Evolutionary conservation across 1,139 yeast genomes (phyloP), one percentile per base, ranked within the genome.

Genomic region (Debaryomyces subglobosus): DNA sequence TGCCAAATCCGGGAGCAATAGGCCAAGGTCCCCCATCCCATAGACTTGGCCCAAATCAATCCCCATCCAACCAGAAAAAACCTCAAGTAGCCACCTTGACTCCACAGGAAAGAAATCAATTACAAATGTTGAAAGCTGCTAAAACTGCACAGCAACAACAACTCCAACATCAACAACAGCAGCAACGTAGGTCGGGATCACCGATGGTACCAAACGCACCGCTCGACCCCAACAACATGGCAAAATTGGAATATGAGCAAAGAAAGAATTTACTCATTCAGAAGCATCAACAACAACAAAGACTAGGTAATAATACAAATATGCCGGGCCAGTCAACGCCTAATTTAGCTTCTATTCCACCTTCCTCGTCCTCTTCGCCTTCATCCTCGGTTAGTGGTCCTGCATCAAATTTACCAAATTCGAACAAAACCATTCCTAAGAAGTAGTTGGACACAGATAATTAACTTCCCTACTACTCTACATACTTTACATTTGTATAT

Each of bases 71-170:
- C 23, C 60, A 55, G 21, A 63, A 62, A 43, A 67, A 60, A 42
- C 61, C 63, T 7, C 72, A 65, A 50, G 53, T 67, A 12, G 71
- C 72, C 4, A 62, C 68, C 2, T 58, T 71, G 39, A 68, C 74
- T 1, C 72, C 74, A 2, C 74, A 71, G 49, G 76, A 70, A 50
- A 55, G 74, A 41, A 68, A 61, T 44, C 76, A 71, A 53, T 53
- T 71, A 16, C 74, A 69, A 46, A 69, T 69, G 72, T 54, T 71
- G 42, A 71, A 70, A 50, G 71, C 72, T 5, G 66, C 67, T 5
- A 66, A 68, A 51, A 61, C 59, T 43, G 63, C 68, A n/a, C 72
- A 68, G 46, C 72, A 65, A 43, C 69, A 65, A 46, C 69, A 64
- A 34, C 64, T 59, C 46, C 68, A 64, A 37, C 65, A 34, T 10